A percentile compares a stretch with the other conserved stretches of the same genome.
Conservation (phyloP, 805 yeast genomes). For the Saturnispora galanensis region DNA sequence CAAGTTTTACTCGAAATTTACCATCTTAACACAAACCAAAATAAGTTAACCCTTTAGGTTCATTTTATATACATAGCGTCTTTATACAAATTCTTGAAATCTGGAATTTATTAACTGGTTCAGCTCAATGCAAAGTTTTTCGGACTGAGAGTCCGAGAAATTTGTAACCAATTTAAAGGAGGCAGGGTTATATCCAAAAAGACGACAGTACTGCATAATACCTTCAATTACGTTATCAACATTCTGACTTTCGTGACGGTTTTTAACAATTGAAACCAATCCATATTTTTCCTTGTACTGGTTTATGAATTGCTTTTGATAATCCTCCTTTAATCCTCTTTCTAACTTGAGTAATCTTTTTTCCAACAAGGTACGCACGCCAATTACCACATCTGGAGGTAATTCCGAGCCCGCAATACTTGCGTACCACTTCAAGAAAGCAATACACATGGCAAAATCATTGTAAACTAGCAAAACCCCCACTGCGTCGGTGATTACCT, state of each 20-base stretch:
- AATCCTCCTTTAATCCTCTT: not conserved
- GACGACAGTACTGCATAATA: not conserved
- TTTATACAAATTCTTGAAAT: too few relatives aligned
- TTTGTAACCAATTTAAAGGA: not conserved
- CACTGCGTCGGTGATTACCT: conserved; percentile 9
- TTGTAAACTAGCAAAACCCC: conserved; percentile 21
- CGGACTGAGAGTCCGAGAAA: not conserved
- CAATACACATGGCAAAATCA: conserved; percentile 12
- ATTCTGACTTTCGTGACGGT: not conserved
- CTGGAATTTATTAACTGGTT: not conserved
- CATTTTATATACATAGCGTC: too few relatives aligned
- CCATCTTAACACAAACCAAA: too few relatives aligned
- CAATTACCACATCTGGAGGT: conserved; percentile 1
- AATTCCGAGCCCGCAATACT: not conserved
- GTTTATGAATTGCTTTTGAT: not conserved
- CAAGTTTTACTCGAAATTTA: too few relatives aligned
- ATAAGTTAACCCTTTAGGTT: too few relatives aligned
- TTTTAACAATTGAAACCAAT: not conserved
- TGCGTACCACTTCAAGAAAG: conserved; percentile 6
- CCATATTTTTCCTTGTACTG: conserved; percentile 4
- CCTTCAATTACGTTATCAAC: not conserved
- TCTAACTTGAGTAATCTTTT: conserved; percentile 4
- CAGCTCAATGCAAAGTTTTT: not conserved
- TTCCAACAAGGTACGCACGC: conserved; percentile 4
- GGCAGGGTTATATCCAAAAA: conserved; percentile 2